These are phyloP conservation scores for Elaeagnus macrophylla DNA, from an alignment of 306 rosid genomes.

Conservation along the genomic window DNA sequence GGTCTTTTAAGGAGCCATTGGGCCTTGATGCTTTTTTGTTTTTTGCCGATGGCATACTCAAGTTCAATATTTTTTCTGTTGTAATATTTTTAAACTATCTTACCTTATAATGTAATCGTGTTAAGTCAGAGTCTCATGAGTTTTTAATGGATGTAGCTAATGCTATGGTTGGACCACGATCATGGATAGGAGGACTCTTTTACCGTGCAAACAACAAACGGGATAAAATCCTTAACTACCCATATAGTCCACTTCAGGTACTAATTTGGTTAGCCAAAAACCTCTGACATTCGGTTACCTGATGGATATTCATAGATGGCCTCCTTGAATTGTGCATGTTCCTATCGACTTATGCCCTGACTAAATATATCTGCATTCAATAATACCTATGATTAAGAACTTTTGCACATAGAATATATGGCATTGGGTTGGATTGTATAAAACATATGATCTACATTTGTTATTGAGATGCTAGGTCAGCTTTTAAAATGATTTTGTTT, in stretches of 20 bases:
- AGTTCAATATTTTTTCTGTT: too few relatives aligned
- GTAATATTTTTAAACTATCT: slow-evolving; percentile 1
- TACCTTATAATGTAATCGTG: neutral
- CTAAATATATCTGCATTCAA: neutral
- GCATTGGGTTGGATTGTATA: neutral
- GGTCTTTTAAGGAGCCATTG: too few relatives aligned
- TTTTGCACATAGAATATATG: neutral
- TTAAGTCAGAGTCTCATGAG: slow-evolving; percentile 6
- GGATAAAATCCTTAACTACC: slow-evolving; percentile 44
- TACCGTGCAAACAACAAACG: slow-evolving; percentile 35
- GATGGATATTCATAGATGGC: slow-evolving; percentile 9
- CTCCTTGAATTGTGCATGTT: neutral
- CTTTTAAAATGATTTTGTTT: neutral
- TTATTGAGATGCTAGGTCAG: neutral
- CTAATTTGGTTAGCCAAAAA: neutral
- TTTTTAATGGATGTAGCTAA: slow-evolving; percentile 52
- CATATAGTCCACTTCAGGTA: slow-evolving; percentile 72
- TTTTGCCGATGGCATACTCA: too few relatives aligned
- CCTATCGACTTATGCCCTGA: neutral
- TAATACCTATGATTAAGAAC: too few relatives aligned
- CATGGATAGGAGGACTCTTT: slow-evolving; percentile 88
- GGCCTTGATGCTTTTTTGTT: too few relatives aligned
- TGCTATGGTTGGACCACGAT: slow-evolving; percentile 91
- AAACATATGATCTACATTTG: neutral
- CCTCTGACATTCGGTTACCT: slow-evolving; percentile 7